Evolutionary conservation across 164 flowering plant species (phyloP), one percentile per base, ranked within the genome.

Genomic region (Piper longum): DNA sequence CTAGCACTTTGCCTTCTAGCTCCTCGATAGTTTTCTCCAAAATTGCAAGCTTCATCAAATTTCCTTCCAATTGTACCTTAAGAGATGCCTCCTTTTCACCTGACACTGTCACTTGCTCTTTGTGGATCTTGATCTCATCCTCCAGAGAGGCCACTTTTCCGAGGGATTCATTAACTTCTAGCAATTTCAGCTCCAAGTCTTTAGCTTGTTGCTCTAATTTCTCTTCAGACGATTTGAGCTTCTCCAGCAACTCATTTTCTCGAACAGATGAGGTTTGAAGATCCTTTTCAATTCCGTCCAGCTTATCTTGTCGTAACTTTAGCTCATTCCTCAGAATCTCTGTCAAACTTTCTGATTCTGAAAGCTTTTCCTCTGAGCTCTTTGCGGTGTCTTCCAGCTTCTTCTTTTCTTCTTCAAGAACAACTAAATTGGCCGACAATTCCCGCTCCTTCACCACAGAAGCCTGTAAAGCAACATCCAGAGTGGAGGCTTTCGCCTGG

Each of bases 391-490:
- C 85, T 72, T 85, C 90, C 39, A 82, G 57, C 6, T 19, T 73
- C 18, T 68, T 80, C 71, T 79, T 85, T 78, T 88, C 98, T 56
- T 82, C 87, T 16, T 74, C 75, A 11, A 69, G 59, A 5, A 43
- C 64, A 65, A 73, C 69, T 67, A 93, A 64, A 54, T 52, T 66
- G 61, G 82, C 95, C 19, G 70, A 64, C 75, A 85, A 43, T 41
- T 84, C 87, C 60, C 58, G 78, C 72, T 86, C 96, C 75, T 82
- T 88, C 56, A 80, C 86, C 55, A 64, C 71, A 41, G 89, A 86
- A 18, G 56, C 66, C 65, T 77, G 78, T 61, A 90, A 67, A 43
- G 86, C 82, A 56, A 45, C 66, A 73, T 93, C 98, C 41, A 88
- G 80, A 75, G 72, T 75, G 16, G 85, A 77, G 57, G 80, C 65